These are phyloP conservation scores for Coniella lustricola DNA, from an alignment of 2,329 filamentous ascomycete genomes.

Conservation along the genomic window DNA sequence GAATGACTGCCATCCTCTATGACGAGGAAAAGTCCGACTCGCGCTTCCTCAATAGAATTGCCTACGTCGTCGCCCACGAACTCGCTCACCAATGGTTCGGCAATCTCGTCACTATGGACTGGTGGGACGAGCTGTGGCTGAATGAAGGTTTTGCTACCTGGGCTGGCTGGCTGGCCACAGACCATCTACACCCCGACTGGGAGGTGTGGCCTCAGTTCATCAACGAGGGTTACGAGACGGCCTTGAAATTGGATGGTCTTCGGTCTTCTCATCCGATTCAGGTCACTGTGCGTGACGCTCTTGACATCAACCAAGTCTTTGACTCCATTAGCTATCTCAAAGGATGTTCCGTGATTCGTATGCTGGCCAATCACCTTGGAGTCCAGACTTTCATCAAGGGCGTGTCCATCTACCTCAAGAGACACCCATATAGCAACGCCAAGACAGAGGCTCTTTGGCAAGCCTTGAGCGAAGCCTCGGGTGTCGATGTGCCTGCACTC, in stretches of 20 bases:
- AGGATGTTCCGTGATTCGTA: conserved; percentile 91
- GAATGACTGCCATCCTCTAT: conserved; percentile 92
- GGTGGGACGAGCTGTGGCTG: conserved; percentile 96
- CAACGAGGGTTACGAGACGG: conserved; percentile 87
- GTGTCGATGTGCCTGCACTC: conserved; percentile 74
- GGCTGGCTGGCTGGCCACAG: conserved; percentile 91
- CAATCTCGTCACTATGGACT: conserved; percentile 96
- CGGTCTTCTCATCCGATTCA: conserved; percentile 94
- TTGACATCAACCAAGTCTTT: conserved; percentile 97
- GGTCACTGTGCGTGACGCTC: conserved; percentile 84
- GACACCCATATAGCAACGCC: conserved; percentile 82
- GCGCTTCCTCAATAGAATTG: conserved; percentile 85
- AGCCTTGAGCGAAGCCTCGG: conserved; percentile 79
- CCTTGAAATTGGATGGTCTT: conserved; percentile 82
- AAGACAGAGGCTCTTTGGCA: conserved; percentile 89
- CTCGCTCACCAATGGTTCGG: conserved; percentile 98
- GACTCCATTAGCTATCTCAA: conserved; percentile 96
- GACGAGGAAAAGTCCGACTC: conserved; percentile 88
- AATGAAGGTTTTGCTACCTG: conserved; percentile 98
- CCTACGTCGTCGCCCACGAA: conserved; percentile 97
- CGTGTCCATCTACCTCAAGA: conserved; percentile 82
- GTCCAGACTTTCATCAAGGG: conserved; percentile 84
- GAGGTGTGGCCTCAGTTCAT: conserved; percentile 97
- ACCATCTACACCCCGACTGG: conserved; percentile 93
- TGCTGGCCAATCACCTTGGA: conserved; percentile 87